Evolutionary conservation across 805 yeast species (phyloP).

Genomic region (Yarrowia sp.): DNA sequence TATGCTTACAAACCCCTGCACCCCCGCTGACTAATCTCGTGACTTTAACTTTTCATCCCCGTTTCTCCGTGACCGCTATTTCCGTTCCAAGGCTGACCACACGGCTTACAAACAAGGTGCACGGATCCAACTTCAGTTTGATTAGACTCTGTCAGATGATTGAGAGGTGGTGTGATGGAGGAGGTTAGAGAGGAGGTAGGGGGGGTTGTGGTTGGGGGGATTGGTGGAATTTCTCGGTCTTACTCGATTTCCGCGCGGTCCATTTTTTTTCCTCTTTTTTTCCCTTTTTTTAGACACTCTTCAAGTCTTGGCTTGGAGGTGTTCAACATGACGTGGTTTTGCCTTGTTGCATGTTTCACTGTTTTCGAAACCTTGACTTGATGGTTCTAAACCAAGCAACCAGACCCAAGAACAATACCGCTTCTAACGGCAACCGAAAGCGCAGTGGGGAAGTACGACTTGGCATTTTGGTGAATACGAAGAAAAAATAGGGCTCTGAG

Average conservation of each 20-base stretch:
- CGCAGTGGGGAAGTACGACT: background rate
- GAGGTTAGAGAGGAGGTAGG: background rate
- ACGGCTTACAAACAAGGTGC: background rate
- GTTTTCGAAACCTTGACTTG: conserved; percentile 8
- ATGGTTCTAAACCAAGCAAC: background rate
- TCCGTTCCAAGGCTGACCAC: too few relatives aligned
- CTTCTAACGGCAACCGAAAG: background rate
- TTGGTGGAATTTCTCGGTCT: too few relatives aligned
- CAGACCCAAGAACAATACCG: background rate
- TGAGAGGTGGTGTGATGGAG: background rate
- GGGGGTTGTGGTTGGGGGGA: too few relatives aligned
- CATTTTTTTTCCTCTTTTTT: too few relatives aligned
- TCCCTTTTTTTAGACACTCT: too few relatives aligned
- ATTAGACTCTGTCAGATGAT: conserved; percentile 1
- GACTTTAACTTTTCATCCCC: too few relatives aligned
- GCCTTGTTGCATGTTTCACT: conserved; percentile 4
- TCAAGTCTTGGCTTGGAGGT: background rate
- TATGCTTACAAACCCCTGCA: too few relatives aligned
- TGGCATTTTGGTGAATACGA: too few relatives aligned
- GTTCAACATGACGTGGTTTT: background rate
- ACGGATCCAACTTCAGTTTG: background rate
- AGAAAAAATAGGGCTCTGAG: too few relatives aligned
- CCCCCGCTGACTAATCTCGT: too few relatives aligned
- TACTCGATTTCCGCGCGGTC: too few relatives aligned
- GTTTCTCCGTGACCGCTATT: background rate